These are phyloP conservation scores for Curvularia spicifera DNA, from an alignment of 2,329 filamentous ascomycete species.

Conservation along the genomic window DNA sequence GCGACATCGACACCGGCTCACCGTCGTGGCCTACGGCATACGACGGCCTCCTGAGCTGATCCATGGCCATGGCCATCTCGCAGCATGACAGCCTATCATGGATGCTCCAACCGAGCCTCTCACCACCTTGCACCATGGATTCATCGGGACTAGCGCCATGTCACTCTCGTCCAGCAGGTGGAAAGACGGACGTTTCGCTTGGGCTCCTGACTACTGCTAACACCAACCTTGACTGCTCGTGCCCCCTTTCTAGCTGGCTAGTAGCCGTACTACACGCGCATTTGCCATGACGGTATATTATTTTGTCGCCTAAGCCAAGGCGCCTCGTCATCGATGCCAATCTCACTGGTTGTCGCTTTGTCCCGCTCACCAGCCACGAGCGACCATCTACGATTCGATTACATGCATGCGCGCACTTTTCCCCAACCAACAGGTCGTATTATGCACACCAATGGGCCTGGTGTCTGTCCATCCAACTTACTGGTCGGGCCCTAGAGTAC, in stretches of 20 bases:
- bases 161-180: slow-evolving; percentile 18
- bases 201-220: slow-evolving; percentile 15
- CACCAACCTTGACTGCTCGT: slow-evolving; percentile 5
- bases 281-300: not conserved
- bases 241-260: slow-evolving; percentile 30
- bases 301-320: slow-evolving; percentile 30
- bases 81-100: slow-evolving; percentile 13
- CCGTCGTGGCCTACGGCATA: slow-evolving; percentile 22
- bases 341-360: not conserved
- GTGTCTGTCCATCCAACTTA: slow-evolving; percentile 16
- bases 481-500: slow-evolving; percentile 30
- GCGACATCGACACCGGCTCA: slow-evolving; percentile 29
- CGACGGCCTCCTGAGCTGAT: slow-evolving; percentile 13
- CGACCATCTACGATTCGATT: slow-evolving; percentile 13
- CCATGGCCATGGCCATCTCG: slow-evolving; percentile 22
- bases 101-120: slow-evolving; percentile 9
- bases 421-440: slow-evolving; percentile 28
- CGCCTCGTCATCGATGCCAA: slow-evolving; percentile 36
- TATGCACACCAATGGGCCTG: slow-evolving; percentile 20
- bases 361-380: not conserved
- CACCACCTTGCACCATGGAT: slow-evolving; percentile 5
- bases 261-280: slow-evolving; percentile 3
- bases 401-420: slow-evolving; percentile 21
- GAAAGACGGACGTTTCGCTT: slow-evolving; percentile 18
- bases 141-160: slow-evolving; percentile 20